phyloP scores from a whole-genome alignment of 2,329 filamentous ascomycete species.

The Aureobasidium sp. region DNA sequence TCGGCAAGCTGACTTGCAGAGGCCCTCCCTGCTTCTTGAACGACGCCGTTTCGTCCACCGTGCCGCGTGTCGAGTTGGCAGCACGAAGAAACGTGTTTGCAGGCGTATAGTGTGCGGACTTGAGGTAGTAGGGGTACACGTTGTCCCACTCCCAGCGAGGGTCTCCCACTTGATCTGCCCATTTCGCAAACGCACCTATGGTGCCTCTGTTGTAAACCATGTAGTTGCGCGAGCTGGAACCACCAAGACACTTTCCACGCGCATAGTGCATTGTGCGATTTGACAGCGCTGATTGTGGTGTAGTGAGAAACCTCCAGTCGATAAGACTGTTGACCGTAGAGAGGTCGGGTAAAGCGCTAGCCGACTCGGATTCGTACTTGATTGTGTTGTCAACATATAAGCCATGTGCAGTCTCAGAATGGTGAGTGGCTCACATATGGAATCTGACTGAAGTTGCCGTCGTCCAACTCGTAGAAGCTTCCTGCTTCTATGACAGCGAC shows the following conservation, averaged over 20 bases:
- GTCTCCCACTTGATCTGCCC: conserved; percentile 33
- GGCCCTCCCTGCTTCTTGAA: conserved; percentile 22
- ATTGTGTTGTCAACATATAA: not conserved
- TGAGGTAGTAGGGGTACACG: conserved; percentile 25
- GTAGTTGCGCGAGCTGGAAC: conserved; percentile 23
- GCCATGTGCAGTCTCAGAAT: no score
- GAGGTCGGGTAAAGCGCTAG: not conserved
- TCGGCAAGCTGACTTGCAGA: conserved; percentile 25
- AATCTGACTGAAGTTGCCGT: conserved; percentile 18
- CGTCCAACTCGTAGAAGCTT: conserved; percentile 21
- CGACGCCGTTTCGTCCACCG: conserved; percentile 13
- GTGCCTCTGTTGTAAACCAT: conserved; percentile 27
- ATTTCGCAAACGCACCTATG: conserved; percentile 26
- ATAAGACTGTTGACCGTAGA: conserved; percentile 22
- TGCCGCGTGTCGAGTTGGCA: conserved; percentile 19
- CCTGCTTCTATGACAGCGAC: conserved; percentile 25
- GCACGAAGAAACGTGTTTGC: conserved; percentile 14
- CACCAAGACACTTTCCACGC: conserved; percentile 26
- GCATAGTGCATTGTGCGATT: conserved; percentile 20
- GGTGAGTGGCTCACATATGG: not conserved
- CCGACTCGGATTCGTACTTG: not conserved
- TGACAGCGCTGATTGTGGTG: conserved; percentile 14
- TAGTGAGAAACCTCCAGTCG: conserved; percentile 26
- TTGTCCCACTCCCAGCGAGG: conserved; percentile 24
- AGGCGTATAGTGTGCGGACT: conserved; percentile 20